Evolutionary conservation across 345 rosid species (phyloP).

Genomic region (Aquilaria malaccensis): DNA sequence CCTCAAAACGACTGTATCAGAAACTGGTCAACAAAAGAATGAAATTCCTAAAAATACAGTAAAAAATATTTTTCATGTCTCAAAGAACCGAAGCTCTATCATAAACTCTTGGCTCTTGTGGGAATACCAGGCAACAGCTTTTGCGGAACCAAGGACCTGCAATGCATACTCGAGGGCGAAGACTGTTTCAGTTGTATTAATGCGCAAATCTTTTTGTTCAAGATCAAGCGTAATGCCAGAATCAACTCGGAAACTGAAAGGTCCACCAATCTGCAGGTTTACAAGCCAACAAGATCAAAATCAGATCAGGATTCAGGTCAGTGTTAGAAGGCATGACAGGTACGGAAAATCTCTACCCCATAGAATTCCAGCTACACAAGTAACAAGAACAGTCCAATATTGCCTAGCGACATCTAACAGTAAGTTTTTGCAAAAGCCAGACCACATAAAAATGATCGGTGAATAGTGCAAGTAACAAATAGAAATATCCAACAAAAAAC

Average conservation of each 20-base stretch:
- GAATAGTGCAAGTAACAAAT: too few relatives aligned
- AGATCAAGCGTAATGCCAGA: constrained; percentile 50
- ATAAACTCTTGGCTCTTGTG: constrained; percentile 74
- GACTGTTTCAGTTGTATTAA: constrained; percentile 46
- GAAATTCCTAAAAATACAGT: not conserved
- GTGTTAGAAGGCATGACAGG: not conserved
- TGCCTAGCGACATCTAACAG: too few relatives aligned
- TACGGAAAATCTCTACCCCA: not conserved
- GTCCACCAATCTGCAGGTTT: constrained; percentile 69
- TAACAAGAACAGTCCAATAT: too few relatives aligned
- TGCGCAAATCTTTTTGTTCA: constrained; percentile 34
- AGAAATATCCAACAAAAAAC: too few relatives aligned
- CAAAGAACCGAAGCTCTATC: constrained; percentile 84
- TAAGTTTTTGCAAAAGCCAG: too few relatives aligned
- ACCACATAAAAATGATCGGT: too few relatives aligned
- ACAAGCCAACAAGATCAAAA: too few relatives aligned
- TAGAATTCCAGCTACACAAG: too few relatives aligned
- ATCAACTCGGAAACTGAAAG: constrained; percentile 84
- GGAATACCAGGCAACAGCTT: constrained; percentile 90
- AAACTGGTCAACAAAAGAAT: not conserved
- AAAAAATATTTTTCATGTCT: constrained; percentile 25
- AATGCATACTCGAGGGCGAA: constrained; percentile 82
- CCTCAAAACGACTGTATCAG: not conserved
- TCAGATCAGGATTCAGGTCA: not conserved
- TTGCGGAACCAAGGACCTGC: constrained; percentile 86